Conservation (phyloP, 169 alveolate genomes). For the Plasmodium berghei region DNA sequence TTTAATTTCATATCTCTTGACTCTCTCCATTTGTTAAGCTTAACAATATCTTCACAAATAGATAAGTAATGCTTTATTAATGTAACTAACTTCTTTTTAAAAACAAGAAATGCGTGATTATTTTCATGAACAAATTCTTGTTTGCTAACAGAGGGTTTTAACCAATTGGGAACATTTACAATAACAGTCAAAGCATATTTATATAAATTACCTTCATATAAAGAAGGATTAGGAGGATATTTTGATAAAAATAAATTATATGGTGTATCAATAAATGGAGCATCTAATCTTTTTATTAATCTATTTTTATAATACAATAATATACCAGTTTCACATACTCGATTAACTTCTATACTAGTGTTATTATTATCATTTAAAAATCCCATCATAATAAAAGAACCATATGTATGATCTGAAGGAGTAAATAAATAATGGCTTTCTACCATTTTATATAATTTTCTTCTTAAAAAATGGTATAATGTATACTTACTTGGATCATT, state of each 20-base stretch:
- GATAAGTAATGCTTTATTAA: slow-evolving; percentile 82
- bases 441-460: slow-evolving; percentile 81
- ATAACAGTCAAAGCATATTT: slow-evolving; percentile 89
- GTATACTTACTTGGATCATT: slow-evolving; percentile 68
- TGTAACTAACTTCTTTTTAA: slow-evolving; percentile 83
- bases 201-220: slow-evolving; percentile 81
- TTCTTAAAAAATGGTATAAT: slow-evolving; percentile 79
- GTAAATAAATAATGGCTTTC: slow-evolving; percentile 88
- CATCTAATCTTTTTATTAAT: slow-evolving; percentile 89
- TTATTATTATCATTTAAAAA: slow-evolving; percentile 87
- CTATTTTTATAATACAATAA: slow-evolving; percentile 90
- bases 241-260: slow-evolving; percentile 81
- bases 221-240: slow-evolving; percentile 77
- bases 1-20: slow-evolving; percentile 56
- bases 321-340: slow-evolving; percentile 91
- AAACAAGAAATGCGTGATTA: slow-evolving; percentile 88
- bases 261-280: slow-evolving; percentile 89
- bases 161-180: slow-evolving; percentile 92
- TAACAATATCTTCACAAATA: slow-evolving; percentile 79
- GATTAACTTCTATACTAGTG: slow-evolving; percentile 66
- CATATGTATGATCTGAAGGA: slow-evolving; percentile 89
- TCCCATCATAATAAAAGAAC: slow-evolving; percentile 89
- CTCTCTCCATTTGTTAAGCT: slow-evolving; percentile 84
- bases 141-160: slow-evolving; percentile 90
- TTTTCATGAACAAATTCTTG: slow-evolving; percentile 92